Conservation (phyloP, 768 basidiomycete species). For the Russula olivacea region DNA sequence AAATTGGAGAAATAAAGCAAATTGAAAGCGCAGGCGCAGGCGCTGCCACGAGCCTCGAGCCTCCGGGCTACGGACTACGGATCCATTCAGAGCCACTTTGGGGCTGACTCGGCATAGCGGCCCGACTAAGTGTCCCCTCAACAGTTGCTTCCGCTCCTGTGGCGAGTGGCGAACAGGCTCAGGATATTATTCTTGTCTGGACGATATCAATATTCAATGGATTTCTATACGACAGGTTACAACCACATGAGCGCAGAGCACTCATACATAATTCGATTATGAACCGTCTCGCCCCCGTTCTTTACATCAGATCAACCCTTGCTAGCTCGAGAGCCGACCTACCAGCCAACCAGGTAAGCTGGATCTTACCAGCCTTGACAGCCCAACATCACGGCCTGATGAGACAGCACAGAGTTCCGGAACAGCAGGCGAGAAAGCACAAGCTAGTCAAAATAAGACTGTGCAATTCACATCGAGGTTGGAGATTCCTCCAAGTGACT, state of each 20-base stretch:
- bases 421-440: neutral
- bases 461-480: neutral
- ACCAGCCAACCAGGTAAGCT: neutral
- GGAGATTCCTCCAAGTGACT: neutral
- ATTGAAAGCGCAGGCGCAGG: neutral
- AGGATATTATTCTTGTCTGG: neutral
- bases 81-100: neutral
- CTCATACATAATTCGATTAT: neutral
- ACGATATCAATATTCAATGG: conserved; percentile 3
- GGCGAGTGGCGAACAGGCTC: neutral
- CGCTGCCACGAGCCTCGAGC: conserved; percentile 6
- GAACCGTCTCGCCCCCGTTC: conserved; percentile 16
- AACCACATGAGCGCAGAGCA: neutral
- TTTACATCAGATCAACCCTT: conserved; percentile 21
- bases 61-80: neutral
- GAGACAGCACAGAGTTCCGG: neutral
- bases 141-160: neutral
- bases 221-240: neutral
- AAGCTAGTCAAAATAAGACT: neutral
- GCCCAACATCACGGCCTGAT: neutral
- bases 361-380: neutral
- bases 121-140: conserved; percentile 4
- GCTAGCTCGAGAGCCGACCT: conserved; percentile 1
- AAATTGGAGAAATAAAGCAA: conserved; percentile 7
- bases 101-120: conserved; percentile 10